Base-by-base conservation (phyloP, 1,284 basidiomycete genomes). In the Microbotryomycetes sp. region DNA sequence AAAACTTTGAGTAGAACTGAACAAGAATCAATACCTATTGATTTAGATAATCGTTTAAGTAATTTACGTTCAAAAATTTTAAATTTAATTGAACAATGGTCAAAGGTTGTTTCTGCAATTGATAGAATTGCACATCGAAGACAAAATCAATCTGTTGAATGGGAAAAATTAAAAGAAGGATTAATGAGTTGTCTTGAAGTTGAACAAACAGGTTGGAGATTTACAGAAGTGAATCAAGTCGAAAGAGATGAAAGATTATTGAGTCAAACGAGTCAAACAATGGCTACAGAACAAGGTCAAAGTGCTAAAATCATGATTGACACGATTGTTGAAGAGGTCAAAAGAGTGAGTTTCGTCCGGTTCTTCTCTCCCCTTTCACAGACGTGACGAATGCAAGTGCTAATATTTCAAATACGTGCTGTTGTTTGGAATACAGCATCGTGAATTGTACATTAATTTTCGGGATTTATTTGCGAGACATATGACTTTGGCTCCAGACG, bases 21-120 rank as follows among this genome's bases (percentile, higher is more conserved):
- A 74, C 90, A 94, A 76, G 92, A 92, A 87, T 81, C 84, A 5
- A 91, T 96, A 62, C 92, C 92, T 3, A 85, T 86, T 63, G 91
- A 96, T 75, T 80, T 96, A 6, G 90, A 93, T 65, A 86, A 91
- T 52, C 92, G 92, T 74, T 82, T 96, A 52, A 79, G 80, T 85
- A 46, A 48, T 9, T 57, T 93, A 19, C 84, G 88, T 30, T 80
- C 80, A 49, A 86, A 85, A 73, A 77, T 96, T 25, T 82, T 80
- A 48, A 79, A 82, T 4, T 77, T 94, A 49, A 87, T 96, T 59
- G 89, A 92, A 66, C 86, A 91, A 73, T 92, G 90, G 87, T 90
- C 92, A 72, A 84, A 88, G 70, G 87, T 96, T 73, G 88, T 86
- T 73, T 78, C 88, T 58, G 81, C 92, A 48, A 82, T 86, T 7